phyloP scores from a whole-genome alignment of 441 rosid species.

The Viola pubescens region DNA sequence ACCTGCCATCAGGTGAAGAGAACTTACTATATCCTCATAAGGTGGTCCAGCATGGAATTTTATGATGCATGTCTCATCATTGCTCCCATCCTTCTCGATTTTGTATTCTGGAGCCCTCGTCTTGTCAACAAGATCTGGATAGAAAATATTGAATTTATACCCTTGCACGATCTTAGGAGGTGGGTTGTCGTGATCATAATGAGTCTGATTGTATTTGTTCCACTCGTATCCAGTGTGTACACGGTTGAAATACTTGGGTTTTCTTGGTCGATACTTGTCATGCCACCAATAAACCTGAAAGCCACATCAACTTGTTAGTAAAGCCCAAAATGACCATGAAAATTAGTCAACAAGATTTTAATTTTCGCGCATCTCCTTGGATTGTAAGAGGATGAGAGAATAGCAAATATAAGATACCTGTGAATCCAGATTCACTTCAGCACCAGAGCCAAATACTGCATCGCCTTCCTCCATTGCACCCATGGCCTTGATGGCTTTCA shows the following conservation, averaged over 20 bases:
- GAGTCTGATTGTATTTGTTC: conserved; percentile 92
- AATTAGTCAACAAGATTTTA: not conserved
- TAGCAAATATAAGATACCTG: conserved; percentile 36
- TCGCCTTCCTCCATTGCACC: conserved; percentile 95
- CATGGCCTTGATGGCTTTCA: conserved; percentile 89
- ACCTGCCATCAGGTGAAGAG: not conserved
- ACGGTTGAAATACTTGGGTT: conserved; percentile 91
- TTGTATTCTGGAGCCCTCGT: conserved; percentile 74
- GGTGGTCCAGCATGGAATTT: conserved; percentile 93
- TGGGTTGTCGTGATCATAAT: conserved; percentile 95
- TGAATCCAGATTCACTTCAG: conserved; percentile 87
- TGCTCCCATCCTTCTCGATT: conserved; percentile 76
- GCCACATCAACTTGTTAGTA: conserved; percentile 7
- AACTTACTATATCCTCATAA: conserved; percentile 81
- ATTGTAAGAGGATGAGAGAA: not conserved
- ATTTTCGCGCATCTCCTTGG: not conserved
- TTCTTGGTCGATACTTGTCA: conserved; percentile 90
- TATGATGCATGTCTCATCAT: conserved; percentile 75
- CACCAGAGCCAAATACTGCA: conserved; percentile 82
- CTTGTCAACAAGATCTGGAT: conserved; percentile 89
- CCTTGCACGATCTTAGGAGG: conserved; percentile 95
- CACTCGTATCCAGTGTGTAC: conserved; percentile 97
- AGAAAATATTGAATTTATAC: conserved; percentile 87
- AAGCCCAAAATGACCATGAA: not conserved
- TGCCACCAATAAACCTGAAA: conserved; percentile 97